These are phyloP conservation scores for Geotrichum bryndzae DNA, from an alignment of 1,139 yeast species.

Conservation along the genomic window DNA sequence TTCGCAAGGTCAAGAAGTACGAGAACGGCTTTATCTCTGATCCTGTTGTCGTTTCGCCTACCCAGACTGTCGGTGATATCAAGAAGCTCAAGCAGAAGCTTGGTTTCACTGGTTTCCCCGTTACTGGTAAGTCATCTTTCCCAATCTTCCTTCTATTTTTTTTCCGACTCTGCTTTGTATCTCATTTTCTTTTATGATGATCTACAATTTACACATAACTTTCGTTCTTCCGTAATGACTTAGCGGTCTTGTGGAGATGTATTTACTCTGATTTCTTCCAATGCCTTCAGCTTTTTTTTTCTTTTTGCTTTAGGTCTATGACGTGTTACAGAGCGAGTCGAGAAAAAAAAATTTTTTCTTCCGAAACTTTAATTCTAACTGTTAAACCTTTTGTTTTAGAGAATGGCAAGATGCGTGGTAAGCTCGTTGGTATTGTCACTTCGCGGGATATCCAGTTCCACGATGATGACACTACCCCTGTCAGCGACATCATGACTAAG, in stretches of 20 bases:
- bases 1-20: constrained; percentile 87
- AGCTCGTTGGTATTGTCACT: constrained; percentile 89
- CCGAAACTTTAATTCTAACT: constrained; percentile 10
- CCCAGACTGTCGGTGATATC: constrained; percentile 73
- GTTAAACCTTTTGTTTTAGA: constrained; percentile 42
- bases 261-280: constrained; percentile 37
- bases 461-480: constrained; percentile 58
- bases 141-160: constrained; percentile 3
- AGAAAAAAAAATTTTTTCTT: constrained; percentile 1
- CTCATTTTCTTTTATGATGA: constrained; percentile 17
- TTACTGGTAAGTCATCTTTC: constrained; percentile 78
- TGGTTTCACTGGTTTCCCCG: constrained; percentile 98
- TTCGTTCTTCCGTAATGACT: constrained; percentile 99
- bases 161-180: not conserved
- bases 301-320: not conserved
- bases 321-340: not conserved
- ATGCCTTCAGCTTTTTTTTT: not conserved
- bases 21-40: constrained; percentile 97
- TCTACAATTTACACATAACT: constrained; percentile 59
- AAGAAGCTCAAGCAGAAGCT: constrained; percentile 60
- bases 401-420: constrained; percentile 79
- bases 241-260: constrained; percentile 92
- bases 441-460: constrained; percentile 96
- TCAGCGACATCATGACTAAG: constrained; percentile 81
- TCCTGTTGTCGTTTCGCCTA: constrained; percentile 80